Evolutionary conservation across 306 rosid species (phyloP).

Genomic region (Quercus engelmannii): DNA sequence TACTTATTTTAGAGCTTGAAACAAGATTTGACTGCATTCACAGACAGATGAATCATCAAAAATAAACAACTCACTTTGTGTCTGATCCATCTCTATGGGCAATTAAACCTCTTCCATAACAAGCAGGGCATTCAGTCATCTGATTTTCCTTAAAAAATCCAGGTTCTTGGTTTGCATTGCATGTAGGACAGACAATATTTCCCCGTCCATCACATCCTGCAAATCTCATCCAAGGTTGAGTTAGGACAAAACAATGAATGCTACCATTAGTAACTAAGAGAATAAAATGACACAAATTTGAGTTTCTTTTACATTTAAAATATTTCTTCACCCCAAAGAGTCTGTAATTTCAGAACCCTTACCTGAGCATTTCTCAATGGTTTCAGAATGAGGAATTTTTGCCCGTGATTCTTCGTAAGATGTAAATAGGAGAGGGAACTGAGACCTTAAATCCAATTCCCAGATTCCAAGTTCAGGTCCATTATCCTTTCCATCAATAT

Average conservation of each 20-base stretch:
- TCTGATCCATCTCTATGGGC: slow-evolving; percentile 99
- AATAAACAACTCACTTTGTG: slow-evolving; percentile 52
- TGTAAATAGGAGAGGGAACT: slow-evolving; percentile 78
- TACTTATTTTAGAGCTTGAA: background rate
- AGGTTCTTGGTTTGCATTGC: slow-evolving; percentile 77
- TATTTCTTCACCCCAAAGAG: background rate
- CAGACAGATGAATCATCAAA: background rate
- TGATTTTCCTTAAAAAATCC: slow-evolving; percentile 79
- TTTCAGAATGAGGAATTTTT: slow-evolving; percentile 83
- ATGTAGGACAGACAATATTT: slow-evolving; percentile 44
- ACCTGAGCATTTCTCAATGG: slow-evolving; percentile 79
- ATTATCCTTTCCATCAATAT: slow-evolving; percentile 67
- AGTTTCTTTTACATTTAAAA: background rate
- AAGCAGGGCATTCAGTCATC: slow-evolving; percentile 64
- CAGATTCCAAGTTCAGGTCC: slow-evolving; percentile 81
- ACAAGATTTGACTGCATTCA: slow-evolving; percentile 9
- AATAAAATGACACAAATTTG: background rate
- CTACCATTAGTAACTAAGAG: background rate
- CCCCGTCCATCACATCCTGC: slow-evolving; percentile 89
- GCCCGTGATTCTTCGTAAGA: slow-evolving; percentile 58
- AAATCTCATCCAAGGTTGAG: slow-evolving; percentile 16
- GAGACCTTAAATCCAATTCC: slow-evolving; percentile 85
- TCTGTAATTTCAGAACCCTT: slow-evolving; percentile 14
- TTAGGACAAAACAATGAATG: background rate
- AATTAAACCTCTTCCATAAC: slow-evolving; percentile 92